Evolutionary conservation across 2,329 filamentous ascomycete genomes (phyloP), one percentile per base, ranked within the genome.

Genomic region (Clarireedia hainanense): DNA sequence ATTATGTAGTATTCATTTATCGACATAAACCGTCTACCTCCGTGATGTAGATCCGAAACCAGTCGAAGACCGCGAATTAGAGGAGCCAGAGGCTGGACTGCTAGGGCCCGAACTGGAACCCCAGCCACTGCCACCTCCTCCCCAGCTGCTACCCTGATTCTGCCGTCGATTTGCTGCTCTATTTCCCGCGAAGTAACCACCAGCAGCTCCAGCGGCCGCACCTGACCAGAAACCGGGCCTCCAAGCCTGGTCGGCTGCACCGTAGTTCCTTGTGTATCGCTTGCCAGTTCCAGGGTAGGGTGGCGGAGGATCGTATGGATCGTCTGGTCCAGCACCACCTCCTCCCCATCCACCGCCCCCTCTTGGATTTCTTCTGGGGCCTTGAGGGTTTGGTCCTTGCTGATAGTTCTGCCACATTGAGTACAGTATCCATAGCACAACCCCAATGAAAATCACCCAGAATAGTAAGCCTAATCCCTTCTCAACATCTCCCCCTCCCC

Each of bases 211-310:
- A 15, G 80, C 79, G 0, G 80, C 77, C 9, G 66, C n/a, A 81
- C 72, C 20, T 17, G 75, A 80, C 86, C 86, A 91, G 71, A 91
- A 90, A 1, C 88, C 88, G 5, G 87, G 86, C 50, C 78, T 76
- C 85, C 86, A 90, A 1, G 76, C 75, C 59, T 80, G 70, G 57
- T 71, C 67, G 23, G 57, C 55, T 37, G 46, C 34, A 12, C 54
- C 52, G 55, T 59, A 64, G 17, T 54, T 55, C 52, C 64, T 68
- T 34, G 64, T 57, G 5, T 61, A 60, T 49, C 61, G 61, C 20
- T 52, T 47, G 23, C 36, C 39, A 26, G 46, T 66, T 23, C 65
- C 62, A 9, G 66, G 61, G 51, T 69, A 69, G 14, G 68, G 68
- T 50, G 68, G 68, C 12, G 68, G 67, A 10, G 65, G 64, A 40